Base-by-base conservation (phyloP, 2,329 filamentous ascomycete species). In the Penicillium vulpinum region DNA sequence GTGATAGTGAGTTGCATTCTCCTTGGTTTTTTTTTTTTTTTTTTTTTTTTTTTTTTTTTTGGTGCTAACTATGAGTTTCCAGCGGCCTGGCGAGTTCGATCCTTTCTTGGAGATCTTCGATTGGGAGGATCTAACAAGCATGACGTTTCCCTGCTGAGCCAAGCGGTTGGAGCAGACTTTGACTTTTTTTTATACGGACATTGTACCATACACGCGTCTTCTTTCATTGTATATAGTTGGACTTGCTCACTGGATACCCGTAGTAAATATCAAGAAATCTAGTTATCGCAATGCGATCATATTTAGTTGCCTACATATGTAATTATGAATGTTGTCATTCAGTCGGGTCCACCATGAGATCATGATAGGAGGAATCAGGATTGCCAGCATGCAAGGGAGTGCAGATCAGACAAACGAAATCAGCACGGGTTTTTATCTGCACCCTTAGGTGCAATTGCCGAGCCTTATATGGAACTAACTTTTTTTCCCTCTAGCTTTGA, bases 41-140 rank as follows among this genome's bases (percentile, higher is more conserved):
- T n/a, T n/a, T n/a, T n/a, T n/a, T n/a, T 29, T 16, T 16, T 22
- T n/a, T n/a, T 5, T 8, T 16, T 40, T 13, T 3, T 15, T 5
- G 9, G 38, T 31, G 50, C 59, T 64, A 51, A 66, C 47, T 28
- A 22, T 29, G 10, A 16, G 13, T 45, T 26, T 3, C 26, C 10
- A 73, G 69, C 63, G 59, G 2, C 55, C 67, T n/a, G 67, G 56
- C 1, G 68, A 70, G 21, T 66, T 73, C 10, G 71, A 73, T 40
- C 70, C 71, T 24, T 73, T 72, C 45, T 59, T 72, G 36, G 71
- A 72, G 36, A 70, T 70, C 2, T 73, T 73, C 51, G 66, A 73
- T 48, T 73, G 69, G 69, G 70, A 69, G 11, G 67, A 73, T 53
- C 45, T 73, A 38, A 67, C 69, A 15, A 69, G 65, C 2, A 65